Evolutionary conservation across 108 stramenopile genomes (phyloP).

Genomic region (Pseudonitzschia delicatissima): DNA sequence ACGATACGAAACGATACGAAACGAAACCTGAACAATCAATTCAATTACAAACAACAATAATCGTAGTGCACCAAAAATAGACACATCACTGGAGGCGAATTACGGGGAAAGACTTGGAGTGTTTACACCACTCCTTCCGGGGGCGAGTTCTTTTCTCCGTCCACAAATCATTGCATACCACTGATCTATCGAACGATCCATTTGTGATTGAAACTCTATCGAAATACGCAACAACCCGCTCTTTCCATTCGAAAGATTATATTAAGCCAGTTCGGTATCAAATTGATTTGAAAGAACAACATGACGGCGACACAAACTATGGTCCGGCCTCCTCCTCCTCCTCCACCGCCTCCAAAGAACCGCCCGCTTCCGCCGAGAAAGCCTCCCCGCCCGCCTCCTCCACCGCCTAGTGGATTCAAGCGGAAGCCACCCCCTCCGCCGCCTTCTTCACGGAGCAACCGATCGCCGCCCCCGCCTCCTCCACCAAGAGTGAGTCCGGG

Average conservation of each 20-base stretch:
- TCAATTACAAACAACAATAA: not conserved
- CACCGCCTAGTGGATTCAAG: slow-evolving; percentile 18
- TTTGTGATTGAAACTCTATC: not conserved
- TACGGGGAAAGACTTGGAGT: slow-evolving; percentile 7
- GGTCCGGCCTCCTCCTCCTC: slow-evolving; percentile 51
- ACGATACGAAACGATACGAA: not conserved
- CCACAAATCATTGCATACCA: not conserved
- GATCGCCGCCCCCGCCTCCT: slow-evolving; percentile 44
- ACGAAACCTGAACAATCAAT: not conserved
- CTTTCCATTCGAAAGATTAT: not conserved
- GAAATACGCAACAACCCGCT: not conserved
- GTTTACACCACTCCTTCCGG: slow-evolving; percentile 8
- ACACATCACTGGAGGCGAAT: not conserved
- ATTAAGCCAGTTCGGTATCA: not conserved
- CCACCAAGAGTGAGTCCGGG: slow-evolving; percentile 14
- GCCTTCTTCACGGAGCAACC: not conserved
- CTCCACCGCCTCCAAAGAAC: slow-evolving; percentile 21
- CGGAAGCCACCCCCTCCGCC: slow-evolving; percentile 39
- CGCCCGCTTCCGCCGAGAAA: slow-evolving; percentile 20
- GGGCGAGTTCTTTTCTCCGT: slow-evolving; percentile 5
- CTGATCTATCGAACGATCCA: not conserved
- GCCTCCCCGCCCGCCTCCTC: slow-evolving; percentile 43
- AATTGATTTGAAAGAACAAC: not conserved
- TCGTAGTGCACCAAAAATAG: not conserved
- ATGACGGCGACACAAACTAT: slow-evolving; percentile 48